phyloP scores from a whole-genome alignment of 495 filamentous ascomycete species.

The Cryomyces minteri region DNA sequence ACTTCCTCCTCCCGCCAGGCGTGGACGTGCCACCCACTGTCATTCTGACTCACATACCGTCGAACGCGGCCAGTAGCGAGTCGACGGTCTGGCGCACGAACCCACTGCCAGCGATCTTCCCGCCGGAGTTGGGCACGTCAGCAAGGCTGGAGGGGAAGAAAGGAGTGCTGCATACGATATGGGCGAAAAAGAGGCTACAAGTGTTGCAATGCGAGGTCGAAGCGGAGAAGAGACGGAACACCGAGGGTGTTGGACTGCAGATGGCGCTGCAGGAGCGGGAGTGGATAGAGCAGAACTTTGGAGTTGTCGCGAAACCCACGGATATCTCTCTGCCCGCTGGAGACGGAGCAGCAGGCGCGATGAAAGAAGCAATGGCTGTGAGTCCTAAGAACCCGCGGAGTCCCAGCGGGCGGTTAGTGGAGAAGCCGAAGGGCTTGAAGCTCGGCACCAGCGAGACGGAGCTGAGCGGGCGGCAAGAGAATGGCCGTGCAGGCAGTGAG shows the following conservation, averaged over 20 bases:
- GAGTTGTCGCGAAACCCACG: constrained; percentile 25
- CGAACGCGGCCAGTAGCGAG: constrained; percentile 8
- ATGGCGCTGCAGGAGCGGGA: constrained; percentile 67
- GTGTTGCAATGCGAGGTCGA: constrained; percentile 27
- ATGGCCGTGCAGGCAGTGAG: not conserved
- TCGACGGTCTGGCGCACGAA: constrained; percentile 32
- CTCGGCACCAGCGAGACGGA: constrained; percentile 51
- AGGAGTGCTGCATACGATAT: constrained; percentile 66
- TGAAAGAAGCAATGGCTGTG: constrained; percentile 14
- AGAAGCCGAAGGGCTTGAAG: constrained; percentile 60
- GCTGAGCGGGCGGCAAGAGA: constrained; percentile 13
- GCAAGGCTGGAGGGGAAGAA: constrained; percentile 49
- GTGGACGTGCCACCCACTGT: constrained; percentile 47
- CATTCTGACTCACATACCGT: constrained; percentile 33
- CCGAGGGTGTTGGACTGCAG: constrained; percentile 56
- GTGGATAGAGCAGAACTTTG: constrained; percentile 69
- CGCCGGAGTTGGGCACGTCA: constrained; percentile 45
- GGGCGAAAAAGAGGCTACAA: constrained; percentile 58
- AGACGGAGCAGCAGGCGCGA: constrained; percentile 12
- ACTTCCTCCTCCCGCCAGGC: constrained; percentile 54
- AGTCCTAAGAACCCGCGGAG: constrained; percentile 24
- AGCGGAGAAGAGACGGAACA: constrained; percentile 33
- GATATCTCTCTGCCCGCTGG: constrained; percentile 3
- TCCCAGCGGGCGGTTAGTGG: constrained; percentile 46
- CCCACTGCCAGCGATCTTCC: constrained; percentile 63